Conservation (phyloP, 306 rosid genomes). For the Acacia acuminata region DNA sequence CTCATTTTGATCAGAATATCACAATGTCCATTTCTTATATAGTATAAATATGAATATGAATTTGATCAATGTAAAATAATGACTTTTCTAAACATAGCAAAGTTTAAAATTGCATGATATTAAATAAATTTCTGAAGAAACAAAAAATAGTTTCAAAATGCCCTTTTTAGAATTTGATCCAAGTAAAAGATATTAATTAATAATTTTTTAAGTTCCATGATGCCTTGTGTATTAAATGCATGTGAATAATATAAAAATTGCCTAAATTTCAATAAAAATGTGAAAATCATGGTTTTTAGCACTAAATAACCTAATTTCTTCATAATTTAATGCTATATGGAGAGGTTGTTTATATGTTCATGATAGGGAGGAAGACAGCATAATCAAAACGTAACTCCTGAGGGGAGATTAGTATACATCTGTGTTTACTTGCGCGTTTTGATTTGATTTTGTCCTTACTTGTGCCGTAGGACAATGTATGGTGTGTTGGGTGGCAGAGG, state of each 20-base stretch:
- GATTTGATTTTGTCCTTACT: constrained; percentile 28
- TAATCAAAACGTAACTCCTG: not conserved
- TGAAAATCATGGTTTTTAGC: not conserved
- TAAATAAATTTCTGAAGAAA: not conserved
- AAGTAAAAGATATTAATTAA: not conserved
- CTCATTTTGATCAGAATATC: not conserved
- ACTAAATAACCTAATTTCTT: not conserved
- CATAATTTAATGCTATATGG: not conserved
- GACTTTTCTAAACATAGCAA: not conserved
- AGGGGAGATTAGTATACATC: not conserved
- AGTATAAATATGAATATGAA: not conserved
- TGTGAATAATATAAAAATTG: not conserved
- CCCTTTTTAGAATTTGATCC: not conserved
- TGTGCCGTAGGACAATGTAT: constrained; percentile 40
- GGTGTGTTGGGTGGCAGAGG: constrained; percentile 78
- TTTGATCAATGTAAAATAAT: not conserved
- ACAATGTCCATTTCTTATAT: not conserved
- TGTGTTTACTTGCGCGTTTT: not conserved
- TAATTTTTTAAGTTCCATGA: not conserved
- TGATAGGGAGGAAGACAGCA: not conserved
- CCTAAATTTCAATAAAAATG: not conserved
- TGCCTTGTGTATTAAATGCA: not conserved
- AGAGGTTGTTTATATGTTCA: not conserved
- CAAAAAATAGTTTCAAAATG: not conserved
- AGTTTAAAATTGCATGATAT: not conserved